These are phyloP conservation scores for Nicotiana tabacum DNA, from an alignment of 257 asterid species.

Conservation along the genomic window DNA sequence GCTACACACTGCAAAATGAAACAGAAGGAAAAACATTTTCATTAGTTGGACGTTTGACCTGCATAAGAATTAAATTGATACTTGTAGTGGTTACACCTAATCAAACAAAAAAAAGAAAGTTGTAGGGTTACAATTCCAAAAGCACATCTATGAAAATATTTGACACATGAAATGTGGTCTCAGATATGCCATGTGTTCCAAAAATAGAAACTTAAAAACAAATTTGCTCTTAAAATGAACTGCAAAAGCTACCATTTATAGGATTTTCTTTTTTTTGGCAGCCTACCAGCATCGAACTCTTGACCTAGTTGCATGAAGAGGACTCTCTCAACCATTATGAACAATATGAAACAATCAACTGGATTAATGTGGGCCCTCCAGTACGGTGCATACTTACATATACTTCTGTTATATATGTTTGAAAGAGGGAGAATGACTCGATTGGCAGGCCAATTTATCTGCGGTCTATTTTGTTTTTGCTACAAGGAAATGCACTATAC, in stretches of 20 bases:
- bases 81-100: too few species aligned
- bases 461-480: not conserved
- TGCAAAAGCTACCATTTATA: not conserved
- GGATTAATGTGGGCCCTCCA: not conserved
- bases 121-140: not conserved
- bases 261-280: not conserved
- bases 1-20: conserved; percentile 81
- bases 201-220: not conserved
- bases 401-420: not conserved
- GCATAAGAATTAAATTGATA: not conserved
- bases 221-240: not conserved
- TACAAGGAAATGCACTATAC: not conserved
- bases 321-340: too few species aligned
- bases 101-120: too few species aligned
- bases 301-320: too few species aligned
- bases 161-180: not conserved
- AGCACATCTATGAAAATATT: not conserved
- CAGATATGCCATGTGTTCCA: not conserved
- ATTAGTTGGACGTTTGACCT: not conserved
- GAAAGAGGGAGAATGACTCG: not conserved
- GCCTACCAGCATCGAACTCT: too few species aligned
- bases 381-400: not conserved
- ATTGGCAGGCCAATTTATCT: not conserved
- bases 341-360: not conserved
- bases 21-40: not conserved